Evolutionary conservation across 805 yeast species (phyloP).

Genomic region (Saccharomycopsis vini): DNA sequence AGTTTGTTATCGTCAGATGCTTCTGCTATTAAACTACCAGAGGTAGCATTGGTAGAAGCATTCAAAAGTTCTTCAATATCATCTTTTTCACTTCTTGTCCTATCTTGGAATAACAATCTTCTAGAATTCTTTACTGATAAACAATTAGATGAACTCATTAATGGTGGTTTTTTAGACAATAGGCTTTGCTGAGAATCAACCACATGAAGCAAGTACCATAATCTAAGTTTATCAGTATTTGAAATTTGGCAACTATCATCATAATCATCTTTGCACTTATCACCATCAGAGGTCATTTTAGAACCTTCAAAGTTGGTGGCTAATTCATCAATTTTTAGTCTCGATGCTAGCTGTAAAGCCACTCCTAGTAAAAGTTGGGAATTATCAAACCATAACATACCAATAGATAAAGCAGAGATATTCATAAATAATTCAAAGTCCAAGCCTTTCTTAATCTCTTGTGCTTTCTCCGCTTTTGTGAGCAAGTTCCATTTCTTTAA

Average conservation of each 20-base stretch:
- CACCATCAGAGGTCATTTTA: not conserved
- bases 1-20: slow-evolving; percentile 24
- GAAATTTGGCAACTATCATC: slow-evolving; percentile 19
- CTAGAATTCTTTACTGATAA: slow-evolving; percentile 20
- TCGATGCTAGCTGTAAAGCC: slow-evolving; percentile 58
- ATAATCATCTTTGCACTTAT: slow-evolving; percentile 20
- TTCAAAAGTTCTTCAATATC: not conserved
- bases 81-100: not conserved
- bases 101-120: slow-evolving; percentile 34
- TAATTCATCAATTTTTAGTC: slow-evolving; percentile 30
- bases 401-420: slow-evolving; percentile 52
- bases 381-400: slow-evolving; percentile 62
- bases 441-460: slow-evolving; percentile 13
- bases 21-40: slow-evolving; percentile 15
- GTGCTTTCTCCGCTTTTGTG: slow-evolving; percentile 30
- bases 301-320: slow-evolving; percentile 22
- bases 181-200: slow-evolving; percentile 64
- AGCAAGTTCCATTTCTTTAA: slow-evolving; percentile 25
- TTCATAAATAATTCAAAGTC: slow-evolving; percentile 30
- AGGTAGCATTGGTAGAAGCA: slow-evolving; percentile 14
- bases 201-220: slow-evolving; percentile 60
- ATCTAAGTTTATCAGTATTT: slow-evolving; percentile 40
- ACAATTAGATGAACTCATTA: slow-evolving; percentile 30
- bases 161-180: slow-evolving; percentile 47
- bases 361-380: slow-evolving; percentile 58